Conservation (phyloP, 495 filamentous ascomycete species). For the Trichoderma parareesei region DNA sequence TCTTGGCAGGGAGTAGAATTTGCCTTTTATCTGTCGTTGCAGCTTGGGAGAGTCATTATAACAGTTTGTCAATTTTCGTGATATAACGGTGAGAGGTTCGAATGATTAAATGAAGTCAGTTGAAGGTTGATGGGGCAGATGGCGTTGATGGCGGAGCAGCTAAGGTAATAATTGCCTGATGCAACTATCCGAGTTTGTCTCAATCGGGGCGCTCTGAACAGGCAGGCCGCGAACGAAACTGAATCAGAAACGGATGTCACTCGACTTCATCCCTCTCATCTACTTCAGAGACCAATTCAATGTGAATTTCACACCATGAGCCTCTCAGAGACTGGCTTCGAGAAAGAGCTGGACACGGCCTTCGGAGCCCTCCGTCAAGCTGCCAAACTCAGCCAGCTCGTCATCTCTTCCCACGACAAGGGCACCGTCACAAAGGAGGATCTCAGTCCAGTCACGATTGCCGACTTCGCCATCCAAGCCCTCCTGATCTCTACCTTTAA, state of each 20-base stretch:
- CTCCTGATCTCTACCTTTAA: constrained; percentile 50
- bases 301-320: neutral
- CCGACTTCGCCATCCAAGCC: constrained; percentile 60
- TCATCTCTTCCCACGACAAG: constrained; percentile 21
- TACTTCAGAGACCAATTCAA: too few relatives aligned
- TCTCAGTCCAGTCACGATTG: constrained; percentile 55
- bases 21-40: neutral
- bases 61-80: neutral
- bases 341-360: constrained; percentile 21
- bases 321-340: neutral
- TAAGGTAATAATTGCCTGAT: neutral
- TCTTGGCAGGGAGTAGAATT: neutral
- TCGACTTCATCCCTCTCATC: too few relatives aligned
- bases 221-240: too few relatives aligned
- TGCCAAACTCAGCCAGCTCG: constrained; percentile 29
- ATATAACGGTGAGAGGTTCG: neutral
- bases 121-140: neutral
- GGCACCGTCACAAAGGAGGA: constrained; percentile 42
- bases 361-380: constrained; percentile 27
- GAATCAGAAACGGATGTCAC: too few relatives aligned
- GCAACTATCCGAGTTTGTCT: constrained; percentile 5
- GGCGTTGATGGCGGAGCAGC: neutral
- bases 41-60: neutral
- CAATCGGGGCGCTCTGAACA: neutral
- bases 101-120: neutral